These are phyloP conservation scores for Neofusicoccum parvum DNA, from an alignment of 2,329 filamentous ascomycete species.

Conservation along the genomic window DNA sequence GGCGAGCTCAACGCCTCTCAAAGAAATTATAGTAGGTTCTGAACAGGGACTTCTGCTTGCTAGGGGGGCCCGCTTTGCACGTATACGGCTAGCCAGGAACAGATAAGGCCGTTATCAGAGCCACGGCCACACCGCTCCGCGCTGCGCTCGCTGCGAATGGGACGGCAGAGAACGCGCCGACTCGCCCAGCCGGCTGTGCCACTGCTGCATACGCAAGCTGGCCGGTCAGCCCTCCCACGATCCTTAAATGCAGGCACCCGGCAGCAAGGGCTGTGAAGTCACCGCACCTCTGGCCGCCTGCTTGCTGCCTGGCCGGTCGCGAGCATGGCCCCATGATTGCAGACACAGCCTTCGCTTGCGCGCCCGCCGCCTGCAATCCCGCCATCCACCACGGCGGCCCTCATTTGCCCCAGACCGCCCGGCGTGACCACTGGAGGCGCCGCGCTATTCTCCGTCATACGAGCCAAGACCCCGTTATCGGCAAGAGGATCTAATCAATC, in stretches of 20 bases:
- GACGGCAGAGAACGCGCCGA: neutral
- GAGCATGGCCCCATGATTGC: neutral
- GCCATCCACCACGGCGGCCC: neutral
- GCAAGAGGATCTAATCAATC: conserved; percentile 3
- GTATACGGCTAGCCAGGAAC: conserved; percentile 7
- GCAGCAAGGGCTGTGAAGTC: neutral
- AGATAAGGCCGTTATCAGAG: conserved; percentile 3
- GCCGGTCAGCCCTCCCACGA: neutral
- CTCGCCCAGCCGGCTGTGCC: neutral
- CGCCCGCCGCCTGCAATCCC: neutral
- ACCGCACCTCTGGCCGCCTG: neutral
- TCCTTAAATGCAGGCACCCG: conserved; percentile 11
- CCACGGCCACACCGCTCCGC: neutral
- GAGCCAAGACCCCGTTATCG: conserved; percentile 9
- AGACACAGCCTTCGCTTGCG: conserved; percentile 6
- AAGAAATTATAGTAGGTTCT: neutral
- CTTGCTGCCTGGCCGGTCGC: neutral
- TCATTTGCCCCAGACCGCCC: neutral
- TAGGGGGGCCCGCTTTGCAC: neutral
- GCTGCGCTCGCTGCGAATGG: neutral
- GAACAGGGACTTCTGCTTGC: neutral
- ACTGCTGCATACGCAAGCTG: conserved; percentile 7
- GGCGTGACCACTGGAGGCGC: neutral
- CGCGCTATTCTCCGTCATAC: conserved; percentile 1
- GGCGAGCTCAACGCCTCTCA: conserved; percentile 1